Conservation (phyloP, 139 green algal species). For the Parachlorella kessleri region DNA sequence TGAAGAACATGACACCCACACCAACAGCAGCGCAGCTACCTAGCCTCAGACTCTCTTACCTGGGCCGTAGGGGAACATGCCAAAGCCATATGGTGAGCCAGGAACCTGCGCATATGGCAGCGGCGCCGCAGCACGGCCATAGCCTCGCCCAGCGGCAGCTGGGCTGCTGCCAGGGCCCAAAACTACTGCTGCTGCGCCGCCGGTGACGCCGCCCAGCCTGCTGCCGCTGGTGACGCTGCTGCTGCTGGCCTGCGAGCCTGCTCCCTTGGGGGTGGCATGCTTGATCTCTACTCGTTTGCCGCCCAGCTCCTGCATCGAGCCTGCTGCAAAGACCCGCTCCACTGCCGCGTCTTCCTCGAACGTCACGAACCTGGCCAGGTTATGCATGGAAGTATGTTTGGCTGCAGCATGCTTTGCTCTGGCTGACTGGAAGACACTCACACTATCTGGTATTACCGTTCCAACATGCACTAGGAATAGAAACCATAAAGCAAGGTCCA, state of each 20-base stretch:
- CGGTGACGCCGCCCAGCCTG: background rate
- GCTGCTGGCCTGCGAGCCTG: constrained; percentile 41
- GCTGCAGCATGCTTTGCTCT: no score
- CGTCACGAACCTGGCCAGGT: constrained; percentile 81
- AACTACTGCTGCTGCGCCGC: no score
- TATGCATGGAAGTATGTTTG: no score
- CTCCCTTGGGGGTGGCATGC: constrained; percentile 77
- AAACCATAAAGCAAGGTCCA: no score
- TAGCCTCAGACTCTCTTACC: no score
- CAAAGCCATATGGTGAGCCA: background rate
- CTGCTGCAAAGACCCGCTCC: constrained; percentile 62
- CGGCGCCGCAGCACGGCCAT: background rate
- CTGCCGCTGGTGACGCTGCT: background rate
- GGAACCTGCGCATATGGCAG: background rate
- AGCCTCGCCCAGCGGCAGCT: no score
- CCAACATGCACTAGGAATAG: no score
- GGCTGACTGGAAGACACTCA: no score
- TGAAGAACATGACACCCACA: no score
- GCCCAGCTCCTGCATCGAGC: constrained; percentile 72
- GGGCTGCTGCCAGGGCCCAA: no score
- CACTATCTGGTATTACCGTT: no score
- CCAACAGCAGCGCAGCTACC: no score
- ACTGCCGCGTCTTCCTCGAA: constrained; percentile 78
- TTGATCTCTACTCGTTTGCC: constrained; percentile 86
- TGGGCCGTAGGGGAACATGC: background rate